Percentiles rank a stretch among this genome's conserved stretches.
Conservation (phyloP, 768 basidiomycete species). For the Hirschioporus abietinus region DNA sequence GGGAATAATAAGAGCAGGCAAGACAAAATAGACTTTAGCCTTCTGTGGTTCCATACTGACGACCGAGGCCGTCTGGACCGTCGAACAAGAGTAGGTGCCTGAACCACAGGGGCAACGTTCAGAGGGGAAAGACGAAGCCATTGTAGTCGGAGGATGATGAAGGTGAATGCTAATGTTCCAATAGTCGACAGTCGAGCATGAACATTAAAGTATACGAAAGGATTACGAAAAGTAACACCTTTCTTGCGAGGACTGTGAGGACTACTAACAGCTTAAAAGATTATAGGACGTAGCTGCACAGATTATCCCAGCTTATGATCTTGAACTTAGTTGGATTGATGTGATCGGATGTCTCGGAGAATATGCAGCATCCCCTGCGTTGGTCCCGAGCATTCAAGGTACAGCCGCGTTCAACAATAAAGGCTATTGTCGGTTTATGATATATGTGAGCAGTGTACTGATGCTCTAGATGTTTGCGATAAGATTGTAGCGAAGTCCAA, state of each 20-base stretch:
- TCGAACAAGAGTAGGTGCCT: background rate
- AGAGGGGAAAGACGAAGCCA: too few relatives aligned
- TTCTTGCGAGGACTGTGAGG: too few relatives aligned
- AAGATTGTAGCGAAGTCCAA: background rate
- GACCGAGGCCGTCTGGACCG: background rate
- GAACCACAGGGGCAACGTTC: background rate
- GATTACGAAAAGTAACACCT: too few relatives aligned
- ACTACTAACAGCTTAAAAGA: too few relatives aligned
- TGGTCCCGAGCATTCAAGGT: background rate
- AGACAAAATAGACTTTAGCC: background rate
- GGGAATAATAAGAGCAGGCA: background rate
- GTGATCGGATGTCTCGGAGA: background rate
- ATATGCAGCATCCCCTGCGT: background rate
- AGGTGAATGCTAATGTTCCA: background rate
- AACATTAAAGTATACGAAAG: too few relatives aligned
- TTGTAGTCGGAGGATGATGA: too few relatives aligned
- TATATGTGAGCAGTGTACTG: background rate
- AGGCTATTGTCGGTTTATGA: background rate
- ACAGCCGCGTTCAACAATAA: background rate
- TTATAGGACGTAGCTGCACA: too few relatives aligned
- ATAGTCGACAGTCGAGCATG: background rate
- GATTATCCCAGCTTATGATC: too few relatives aligned
- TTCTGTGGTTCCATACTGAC: background rate
- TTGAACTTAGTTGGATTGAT: background rate
- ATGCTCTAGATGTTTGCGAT: background rate